Conservation (phyloP, 2,329 filamentous ascomycete species). For the Penicillium italicum region DNA sequence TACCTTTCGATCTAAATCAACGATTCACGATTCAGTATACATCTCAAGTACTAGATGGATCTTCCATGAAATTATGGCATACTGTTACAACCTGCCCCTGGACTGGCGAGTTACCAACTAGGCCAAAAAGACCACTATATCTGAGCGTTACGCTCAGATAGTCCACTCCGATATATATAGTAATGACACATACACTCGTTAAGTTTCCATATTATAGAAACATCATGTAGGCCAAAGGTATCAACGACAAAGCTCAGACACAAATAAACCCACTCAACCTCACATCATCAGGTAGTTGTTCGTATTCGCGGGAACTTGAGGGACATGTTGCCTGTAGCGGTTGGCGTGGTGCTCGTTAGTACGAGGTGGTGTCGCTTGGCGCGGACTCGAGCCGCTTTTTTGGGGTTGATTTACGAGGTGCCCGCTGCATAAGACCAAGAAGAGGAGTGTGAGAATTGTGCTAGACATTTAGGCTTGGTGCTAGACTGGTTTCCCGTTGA, state of each 20-base stretch:
- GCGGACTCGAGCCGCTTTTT: conserved; percentile 14
- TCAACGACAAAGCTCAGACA: background rate
- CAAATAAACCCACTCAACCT: background rate
- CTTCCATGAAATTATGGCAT: background rate
- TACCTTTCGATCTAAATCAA: background rate
- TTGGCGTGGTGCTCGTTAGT: conserved; percentile 6
- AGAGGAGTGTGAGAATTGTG: background rate
- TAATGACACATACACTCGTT: too few species aligned
- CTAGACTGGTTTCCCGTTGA: background rate
- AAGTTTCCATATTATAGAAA: background rate
- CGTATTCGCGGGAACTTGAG: background rate
- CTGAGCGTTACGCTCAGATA: too few species aligned
- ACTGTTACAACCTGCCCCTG: too few species aligned
- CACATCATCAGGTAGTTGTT: background rate
- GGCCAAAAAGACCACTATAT: too few species aligned
- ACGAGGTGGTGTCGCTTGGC: conserved; percentile 18
- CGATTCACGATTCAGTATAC: background rate
- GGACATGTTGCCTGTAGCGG: background rate
- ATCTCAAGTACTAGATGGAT: background rate
- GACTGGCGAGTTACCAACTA: too few species aligned
- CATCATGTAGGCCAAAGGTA: background rate
- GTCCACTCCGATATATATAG: too few species aligned
- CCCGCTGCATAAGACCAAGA: background rate
- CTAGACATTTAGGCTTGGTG: background rate
- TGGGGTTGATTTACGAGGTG: background rate